phyloP scores from a whole-genome alignment of 1,139 yeast genomes.

The Yamadazyma siamensis region DNA sequence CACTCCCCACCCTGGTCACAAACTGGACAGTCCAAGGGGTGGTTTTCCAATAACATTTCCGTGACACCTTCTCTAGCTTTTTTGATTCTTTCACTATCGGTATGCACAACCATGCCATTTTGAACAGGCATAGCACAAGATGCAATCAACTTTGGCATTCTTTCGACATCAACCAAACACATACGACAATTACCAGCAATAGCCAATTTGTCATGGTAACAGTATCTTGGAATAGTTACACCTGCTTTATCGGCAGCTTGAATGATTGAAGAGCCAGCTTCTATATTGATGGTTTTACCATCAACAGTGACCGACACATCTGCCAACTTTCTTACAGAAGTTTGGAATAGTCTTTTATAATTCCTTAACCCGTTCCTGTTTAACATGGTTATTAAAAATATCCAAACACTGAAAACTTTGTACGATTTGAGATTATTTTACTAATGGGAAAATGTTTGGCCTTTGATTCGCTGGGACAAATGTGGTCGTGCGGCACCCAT shows the following conservation, averaged over 20 bases:
- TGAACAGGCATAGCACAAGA: slow-evolving; percentile 91
- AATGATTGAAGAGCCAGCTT: slow-evolving; percentile 84
- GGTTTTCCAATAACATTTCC: slow-evolving; percentile 84
- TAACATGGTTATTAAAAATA: not conserved
- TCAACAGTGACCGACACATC: slow-evolving; percentile 78
- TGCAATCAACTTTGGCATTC: slow-evolving; percentile 87
- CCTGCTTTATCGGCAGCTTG: slow-evolving; percentile 95
- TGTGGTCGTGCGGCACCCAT: slow-evolving; percentile 1
- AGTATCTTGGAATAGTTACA: slow-evolving; percentile 81
- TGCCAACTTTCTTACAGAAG: slow-evolving; percentile 31
- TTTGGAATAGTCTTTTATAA: slow-evolving; percentile 23
- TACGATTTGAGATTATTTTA: slow-evolving; percentile 8
- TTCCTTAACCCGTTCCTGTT: not conserved
- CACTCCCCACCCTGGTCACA: slow-evolving; percentile 97
- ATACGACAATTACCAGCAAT: slow-evolving; percentile 95
- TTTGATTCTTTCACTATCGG: slow-evolving; percentile 75
- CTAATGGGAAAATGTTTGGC: slow-evolving; percentile 24
- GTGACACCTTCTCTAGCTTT: slow-evolving; percentile 90
- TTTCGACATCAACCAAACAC: slow-evolving; percentile 89
- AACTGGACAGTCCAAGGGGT: slow-evolving; percentile 89
- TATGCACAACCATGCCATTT: slow-evolving; percentile 84
- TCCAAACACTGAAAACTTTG: slow-evolving; percentile 1
- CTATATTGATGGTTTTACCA: slow-evolving; percentile 73
- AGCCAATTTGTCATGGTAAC: slow-evolving; percentile 88
- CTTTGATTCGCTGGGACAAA: slow-evolving; percentile 31